These are phyloP conservation scores for Malus hybrid DNA, from an alignment of 331 rosid species.

Conservation along the genomic window DNA sequence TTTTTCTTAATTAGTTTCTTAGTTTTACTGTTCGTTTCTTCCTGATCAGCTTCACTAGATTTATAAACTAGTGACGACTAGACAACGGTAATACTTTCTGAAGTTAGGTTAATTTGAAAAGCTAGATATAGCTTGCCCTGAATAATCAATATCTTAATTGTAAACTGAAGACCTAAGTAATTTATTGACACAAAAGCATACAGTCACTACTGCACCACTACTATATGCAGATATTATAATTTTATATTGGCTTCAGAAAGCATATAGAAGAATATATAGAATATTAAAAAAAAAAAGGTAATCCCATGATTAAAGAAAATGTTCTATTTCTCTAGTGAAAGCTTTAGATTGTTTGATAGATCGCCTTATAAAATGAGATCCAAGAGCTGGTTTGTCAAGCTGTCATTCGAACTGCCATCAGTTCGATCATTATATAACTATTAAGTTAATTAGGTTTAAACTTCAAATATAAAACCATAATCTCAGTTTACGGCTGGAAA, in stretches of 20 bases:
- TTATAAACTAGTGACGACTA: too few species aligned
- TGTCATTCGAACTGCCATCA: background rate
- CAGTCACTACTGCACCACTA: background rate
- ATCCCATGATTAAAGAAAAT: background rate
- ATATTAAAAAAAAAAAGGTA: background rate
- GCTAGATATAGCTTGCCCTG: background rate
- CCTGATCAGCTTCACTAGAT: too few species aligned
- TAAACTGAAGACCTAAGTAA: background rate
- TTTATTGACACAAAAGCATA: background rate
- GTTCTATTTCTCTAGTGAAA: background rate
- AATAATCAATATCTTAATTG: background rate
- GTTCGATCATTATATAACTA: background rate
- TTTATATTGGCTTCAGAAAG: background rate
- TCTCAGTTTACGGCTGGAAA: too few species aligned
- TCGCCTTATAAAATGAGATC: background rate
- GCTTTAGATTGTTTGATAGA: background rate
- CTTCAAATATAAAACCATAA: too few species aligned
- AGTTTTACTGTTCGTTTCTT: too few species aligned
- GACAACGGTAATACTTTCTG: too few species aligned
- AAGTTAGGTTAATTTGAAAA: background rate
- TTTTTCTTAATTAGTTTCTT: too few species aligned
- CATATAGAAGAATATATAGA: too few species aligned
- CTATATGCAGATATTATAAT: background rate
- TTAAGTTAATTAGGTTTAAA: background rate
- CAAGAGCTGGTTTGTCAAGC: background rate